Evolutionary conservation across 306 rosid species (phyloP).

Genomic region (Pterocarpus macrocarpus): DNA sequence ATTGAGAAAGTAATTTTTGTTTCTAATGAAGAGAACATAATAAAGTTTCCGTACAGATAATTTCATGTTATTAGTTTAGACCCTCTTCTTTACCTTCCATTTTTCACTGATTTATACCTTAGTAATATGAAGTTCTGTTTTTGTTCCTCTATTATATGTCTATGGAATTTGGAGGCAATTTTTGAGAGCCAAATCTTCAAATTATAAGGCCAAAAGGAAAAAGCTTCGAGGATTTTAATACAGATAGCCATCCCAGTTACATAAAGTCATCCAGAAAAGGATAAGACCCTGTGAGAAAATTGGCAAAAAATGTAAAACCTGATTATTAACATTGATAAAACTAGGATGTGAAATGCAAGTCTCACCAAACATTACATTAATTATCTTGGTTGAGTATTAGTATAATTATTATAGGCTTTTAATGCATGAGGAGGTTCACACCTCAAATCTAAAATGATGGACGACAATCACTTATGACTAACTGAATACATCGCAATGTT

Average conservation of each 20-base stretch:
- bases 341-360: background rate
- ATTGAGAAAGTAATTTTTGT: constrained; percentile 18
- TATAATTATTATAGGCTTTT: too few relatives aligned
- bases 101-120: background rate
- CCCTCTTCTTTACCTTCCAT: background rate
- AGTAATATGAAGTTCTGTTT: background rate
- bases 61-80: background rate
- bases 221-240: too few relatives aligned
- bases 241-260: too few relatives aligned
- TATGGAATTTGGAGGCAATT: constrained; percentile 1
- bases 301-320: background rate
- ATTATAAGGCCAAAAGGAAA: background rate
- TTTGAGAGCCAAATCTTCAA: background rate
- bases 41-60: constrained; percentile 1
- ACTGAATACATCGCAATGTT: too few relatives aligned
- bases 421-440: background rate
- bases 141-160: background rate
- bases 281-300: too few relatives aligned
- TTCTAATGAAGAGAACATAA: constrained; percentile 22
- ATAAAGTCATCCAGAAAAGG: too few relatives aligned
- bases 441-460: background rate
- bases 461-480: background rate
- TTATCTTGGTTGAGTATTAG: background rate
- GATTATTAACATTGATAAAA: background rate
- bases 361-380: background rate